These are phyloP conservation scores for Talaromyces rugulosus DNA, from an alignment of 2,329 filamentous ascomycete genomes.

Conservation along the genomic window DNA sequence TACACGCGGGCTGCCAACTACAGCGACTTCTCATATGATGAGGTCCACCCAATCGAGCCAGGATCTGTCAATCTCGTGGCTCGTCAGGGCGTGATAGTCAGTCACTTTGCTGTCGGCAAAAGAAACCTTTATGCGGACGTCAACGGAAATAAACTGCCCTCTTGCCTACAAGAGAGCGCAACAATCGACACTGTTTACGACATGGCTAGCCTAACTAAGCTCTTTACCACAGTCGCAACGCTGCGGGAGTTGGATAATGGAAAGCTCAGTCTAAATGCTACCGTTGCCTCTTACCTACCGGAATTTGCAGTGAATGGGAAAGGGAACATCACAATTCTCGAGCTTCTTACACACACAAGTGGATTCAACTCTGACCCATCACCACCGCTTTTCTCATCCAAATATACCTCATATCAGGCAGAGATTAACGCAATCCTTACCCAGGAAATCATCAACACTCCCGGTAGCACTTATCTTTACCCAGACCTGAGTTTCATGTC, in stretches of 20 bases:
- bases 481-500: constrained; percentile 36
- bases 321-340: constrained; percentile 28
- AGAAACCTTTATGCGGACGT: constrained; percentile 22
- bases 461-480: constrained; percentile 28
- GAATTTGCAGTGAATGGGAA: constrained; percentile 30
- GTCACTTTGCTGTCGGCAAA: constrained; percentile 20
- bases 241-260: constrained; percentile 27
- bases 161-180: constrained; percentile 22
- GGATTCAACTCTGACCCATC: constrained; percentile 28
- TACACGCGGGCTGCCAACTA: constrained; percentile 17
- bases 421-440: constrained; percentile 23
- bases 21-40: constrained; percentile 14
- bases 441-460: constrained; percentile 21
- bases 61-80: constrained; percentile 16
- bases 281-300: constrained; percentile 29
- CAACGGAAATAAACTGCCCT: constrained; percentile 26
- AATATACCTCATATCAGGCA: constrained; percentile 22
- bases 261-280: constrained; percentile 21
- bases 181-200: constrained; percentile 36
- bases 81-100: constrained; percentile 19
- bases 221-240: constrained; percentile 33
- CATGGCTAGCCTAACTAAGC: constrained; percentile 36
- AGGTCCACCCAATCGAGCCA: constrained; percentile 18
- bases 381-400: constrained; percentile 20
- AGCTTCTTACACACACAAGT: constrained; percentile 32